A percentile compares a stretch with the other conserved stretches of the same genome.
Evolutionary conservation across 352 stramenopile genomes (phyloP).

Genomic region (Thalassiosira delicatula): DNA sequence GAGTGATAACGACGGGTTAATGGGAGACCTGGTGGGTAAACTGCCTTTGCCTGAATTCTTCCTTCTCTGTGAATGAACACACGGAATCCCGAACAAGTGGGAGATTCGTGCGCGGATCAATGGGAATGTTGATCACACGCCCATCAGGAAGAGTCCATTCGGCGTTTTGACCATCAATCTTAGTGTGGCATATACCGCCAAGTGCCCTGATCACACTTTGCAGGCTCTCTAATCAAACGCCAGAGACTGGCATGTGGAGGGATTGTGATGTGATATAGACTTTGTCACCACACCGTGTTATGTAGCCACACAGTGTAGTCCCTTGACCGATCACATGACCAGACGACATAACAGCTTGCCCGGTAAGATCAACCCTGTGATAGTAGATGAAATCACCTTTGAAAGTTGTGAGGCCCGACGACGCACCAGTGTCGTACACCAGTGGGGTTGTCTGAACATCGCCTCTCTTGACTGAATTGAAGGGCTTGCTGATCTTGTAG

Average conservation of each 20-base stretch:
- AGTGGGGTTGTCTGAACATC: no score
- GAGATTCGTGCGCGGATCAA: background rate
- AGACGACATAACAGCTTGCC: constrained; percentile 6
- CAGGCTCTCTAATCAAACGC: no score
- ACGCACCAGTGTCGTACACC: constrained; percentile 1
- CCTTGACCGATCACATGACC: constrained; percentile 19
- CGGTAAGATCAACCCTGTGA: constrained; percentile 13
- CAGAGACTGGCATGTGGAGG: no score
- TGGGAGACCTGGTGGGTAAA: no score
- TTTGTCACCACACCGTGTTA: background rate
- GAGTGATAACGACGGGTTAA: no score
- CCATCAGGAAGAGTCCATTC: background rate
- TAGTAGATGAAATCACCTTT: constrained; percentile 1
- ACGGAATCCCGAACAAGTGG: background rate
- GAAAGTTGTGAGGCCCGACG: background rate
- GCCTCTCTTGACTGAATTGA: no score
- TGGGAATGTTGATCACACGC: background rate
- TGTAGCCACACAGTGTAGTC: constrained; percentile 5
- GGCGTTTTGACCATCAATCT: constrained; percentile 1
- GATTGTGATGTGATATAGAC: no score
- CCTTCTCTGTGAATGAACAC: background rate
- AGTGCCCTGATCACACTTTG: no score
- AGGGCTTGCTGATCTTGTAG: no score
- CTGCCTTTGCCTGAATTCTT: no score
- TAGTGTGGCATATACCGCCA: no score